Evolutionary conservation across 2,329 filamentous ascomycete genomes (phyloP), one percentile per base, ranked within the genome.

Genomic region (Claviceps sp.): DNA sequence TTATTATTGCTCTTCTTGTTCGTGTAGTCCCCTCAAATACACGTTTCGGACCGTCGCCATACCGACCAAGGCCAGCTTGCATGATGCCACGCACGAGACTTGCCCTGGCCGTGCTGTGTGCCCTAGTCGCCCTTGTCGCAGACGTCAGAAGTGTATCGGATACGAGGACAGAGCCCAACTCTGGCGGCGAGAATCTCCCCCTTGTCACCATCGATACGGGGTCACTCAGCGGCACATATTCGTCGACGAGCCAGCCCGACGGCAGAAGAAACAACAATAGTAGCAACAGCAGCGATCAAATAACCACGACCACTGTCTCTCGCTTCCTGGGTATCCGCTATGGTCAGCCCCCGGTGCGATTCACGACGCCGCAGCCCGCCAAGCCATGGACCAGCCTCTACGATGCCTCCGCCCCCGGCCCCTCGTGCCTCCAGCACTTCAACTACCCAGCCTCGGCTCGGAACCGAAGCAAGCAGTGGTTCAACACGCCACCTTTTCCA

Each of bases 281-380:
- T 34, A 34, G 29, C 29, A 34, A 34, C 29, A 34, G 9, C 8
- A 34, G 29, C 9, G 9, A 34, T 34, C 9, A 11, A 34, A 34
- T 20, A 20, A 22, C 4, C 39, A 13, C 39, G 39, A 42, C 39
- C 7, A 22, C 13, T 22, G 42, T 44, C 11, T 17, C 42, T 14
- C 42, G 20, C 42, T 67, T 61, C 20, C 59, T 66, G 4, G 65
- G 64, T 0, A 61, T 67, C 9, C 64, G 63, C 11, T 67, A 61
- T 17, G 65, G 56, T 1, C 56, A 57, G 14, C 50, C 57, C 2
- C 60, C 64, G 1, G 37, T 61, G 5, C 61, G 62, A 3, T 65
- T 64, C 50, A 51, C 53, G 1, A 52, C 58, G 0, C 56, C 62
- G 0, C 9, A 55, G 11, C 58, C 57, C 1, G 56, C 56, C 6